A percentile compares a stretch with the other conserved stretches of the same genome.
phyloP scores from a whole-genome alignment of 805 yeast species.

The Metschnikowia anglica region DNA sequence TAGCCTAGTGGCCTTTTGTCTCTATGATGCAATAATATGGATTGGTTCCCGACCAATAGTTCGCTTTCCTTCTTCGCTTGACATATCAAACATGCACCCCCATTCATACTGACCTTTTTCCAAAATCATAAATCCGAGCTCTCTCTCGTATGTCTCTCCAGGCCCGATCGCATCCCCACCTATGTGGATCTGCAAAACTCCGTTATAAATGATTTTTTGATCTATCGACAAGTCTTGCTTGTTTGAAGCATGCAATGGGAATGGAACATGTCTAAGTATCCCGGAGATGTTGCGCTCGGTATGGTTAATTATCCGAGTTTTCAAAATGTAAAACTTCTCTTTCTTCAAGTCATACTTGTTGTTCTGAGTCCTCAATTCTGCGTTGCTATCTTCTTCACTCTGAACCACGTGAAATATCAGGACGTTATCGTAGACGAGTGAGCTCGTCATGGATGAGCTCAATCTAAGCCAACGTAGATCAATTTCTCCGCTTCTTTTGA shows the following conservation, averaged over 20 bases:
- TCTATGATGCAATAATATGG: conserved; percentile 28
- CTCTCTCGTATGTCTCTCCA: conserved; percentile 41
- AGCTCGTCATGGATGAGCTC: conserved; percentile 57
- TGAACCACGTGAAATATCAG: conserved; percentile 36
- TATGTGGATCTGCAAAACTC: conserved; percentile 61
- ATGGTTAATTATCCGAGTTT: conserved; percentile 51
- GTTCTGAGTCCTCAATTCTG: conserved; percentile 26
- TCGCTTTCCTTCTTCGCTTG: conserved; percentile 20
- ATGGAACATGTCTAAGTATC: conserved; percentile 59
- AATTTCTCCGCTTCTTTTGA: conserved; percentile 50
- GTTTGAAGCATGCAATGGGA: conserved; percentile 20
- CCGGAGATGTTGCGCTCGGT: conserved; percentile 47
- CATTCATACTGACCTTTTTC: conserved; percentile 83
- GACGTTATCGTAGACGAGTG: conserved; percentile 50
- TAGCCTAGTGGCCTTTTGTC: not conserved
- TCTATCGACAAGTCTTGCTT: conserved; percentile 38
- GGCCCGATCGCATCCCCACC: conserved; percentile 40
- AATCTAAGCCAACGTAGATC: conserved; percentile 68
- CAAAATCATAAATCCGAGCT: conserved; percentile 60
- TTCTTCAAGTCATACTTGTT: conserved; percentile 18
- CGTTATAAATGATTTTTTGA: conserved; percentile 65
- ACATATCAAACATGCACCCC: conserved; percentile 47
- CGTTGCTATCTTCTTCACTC: conserved; percentile 14
- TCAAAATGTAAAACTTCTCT: conserved; percentile 53
- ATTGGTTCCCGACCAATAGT: conserved; percentile 34